Evolutionary conservation across 306 rosid genomes (phyloP), one percentile per base, ranked within the genome.

Genomic region (Vigna unguiculata): DNA sequence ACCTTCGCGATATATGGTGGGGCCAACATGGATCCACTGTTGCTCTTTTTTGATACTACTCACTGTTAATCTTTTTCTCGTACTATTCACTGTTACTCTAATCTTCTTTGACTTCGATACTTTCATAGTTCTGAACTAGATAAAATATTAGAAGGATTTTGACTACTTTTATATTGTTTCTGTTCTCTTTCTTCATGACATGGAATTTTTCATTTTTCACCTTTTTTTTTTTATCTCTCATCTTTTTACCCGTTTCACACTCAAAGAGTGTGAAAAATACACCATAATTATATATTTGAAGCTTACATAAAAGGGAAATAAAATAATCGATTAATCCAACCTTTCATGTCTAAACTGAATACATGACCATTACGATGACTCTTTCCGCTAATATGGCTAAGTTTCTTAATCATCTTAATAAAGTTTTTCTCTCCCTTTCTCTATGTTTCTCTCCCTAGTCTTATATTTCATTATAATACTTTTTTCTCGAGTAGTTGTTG

Each of bases 1-100:
- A 40, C 72, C 81, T 82, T 78, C 52, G 51, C 64, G 16, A 22
- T 75, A 24, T 2, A 40, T 80, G 72, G 82, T 86, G 90, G 90
- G 90, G 83, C 83, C 88, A 64, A 13, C 82, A 71, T 53, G 72
- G 72, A 55, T 60, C 70, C 69, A 30, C 53, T 74, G 25, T 67
- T 25, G 12, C 67, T 66, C 20, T 49, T 40, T 53, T 53, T 9
- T 53, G 58, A 53, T 20, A 9, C 59, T 53, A 48, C 43, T 75
- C 69, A 30, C 54, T 61, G 38, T 41, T 55, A 5, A 34, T 66
- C 16, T 49, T 40, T 20, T 52, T 53, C 21, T 53, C 13, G 20
- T 20, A 19, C 59, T 53, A 48, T 51, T 75, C 69, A 30, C 54
- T 69, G 21, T 59, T 55, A 34, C 9, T 34, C 8, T 34, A 34